These are phyloP conservation scores for Russula griseocarnosa DNA, from an alignment of 768 basidiomycete genomes.

Conservation along the genomic window DNA sequence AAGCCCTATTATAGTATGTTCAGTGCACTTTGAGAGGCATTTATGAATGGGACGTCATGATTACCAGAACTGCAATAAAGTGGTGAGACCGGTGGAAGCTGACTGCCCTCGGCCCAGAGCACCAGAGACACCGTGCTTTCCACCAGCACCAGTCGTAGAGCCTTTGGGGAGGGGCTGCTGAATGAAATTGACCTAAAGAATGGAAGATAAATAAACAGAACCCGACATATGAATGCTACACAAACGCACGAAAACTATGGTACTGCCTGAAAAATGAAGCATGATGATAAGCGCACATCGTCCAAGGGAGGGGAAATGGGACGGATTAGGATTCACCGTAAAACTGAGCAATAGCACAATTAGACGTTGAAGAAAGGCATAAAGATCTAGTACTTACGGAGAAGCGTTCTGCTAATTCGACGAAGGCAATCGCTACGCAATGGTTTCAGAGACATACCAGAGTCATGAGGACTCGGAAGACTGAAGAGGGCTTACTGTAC, in stretches of 20 bases:
- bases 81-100: slow-evolving; percentile 31
- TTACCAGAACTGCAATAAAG: slow-evolving; percentile 32
- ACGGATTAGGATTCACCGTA: slow-evolving; percentile 15
- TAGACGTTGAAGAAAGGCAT: not conserved
- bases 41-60: slow-evolving; percentile 20
- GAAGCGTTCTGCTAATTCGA: slow-evolving; percentile 34
- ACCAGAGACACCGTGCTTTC: slow-evolving; percentile 28
- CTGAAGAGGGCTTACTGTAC: slow-evolving; percentile 13
- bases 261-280: slow-evolving; percentile 21
- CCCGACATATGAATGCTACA: not conserved
- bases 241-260: slow-evolving; percentile 20
- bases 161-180: slow-evolving; percentile 31
- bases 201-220: not conserved
- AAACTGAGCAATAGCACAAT: slow-evolving; percentile 17
- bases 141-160: slow-evolving; percentile 30
- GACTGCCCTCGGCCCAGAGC: slow-evolving; percentile 30
- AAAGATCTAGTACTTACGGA: slow-evolving; percentile 24
- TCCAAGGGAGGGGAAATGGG: not conserved
- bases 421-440: slow-evolving; percentile 31
- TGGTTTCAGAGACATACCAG: not conserved
- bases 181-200: slow-evolving; percentile 31
- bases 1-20: slow-evolving; percentile 26
- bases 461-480: not conserved
- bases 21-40: not conserved
- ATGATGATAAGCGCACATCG: not conserved